These are phyloP conservation scores for Aureoboletus auriporus DNA, from an alignment of 768 basidiomycete species.

Conservation along the genomic window DNA sequence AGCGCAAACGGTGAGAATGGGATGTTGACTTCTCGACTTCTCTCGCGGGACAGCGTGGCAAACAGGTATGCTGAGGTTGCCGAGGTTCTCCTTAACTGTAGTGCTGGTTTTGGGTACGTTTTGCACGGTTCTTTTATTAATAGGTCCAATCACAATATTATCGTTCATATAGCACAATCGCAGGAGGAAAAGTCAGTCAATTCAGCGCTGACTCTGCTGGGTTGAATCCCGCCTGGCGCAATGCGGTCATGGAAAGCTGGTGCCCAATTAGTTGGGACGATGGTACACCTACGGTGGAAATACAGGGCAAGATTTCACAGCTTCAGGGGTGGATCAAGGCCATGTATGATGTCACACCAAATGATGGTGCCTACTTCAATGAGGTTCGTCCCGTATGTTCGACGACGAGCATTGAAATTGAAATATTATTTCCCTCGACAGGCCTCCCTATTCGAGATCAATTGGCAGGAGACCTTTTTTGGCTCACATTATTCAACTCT, in stretches of 20 bases:
- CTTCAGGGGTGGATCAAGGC: slow-evolving; percentile 6
- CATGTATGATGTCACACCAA: too few species aligned
- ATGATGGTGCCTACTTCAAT: too few species aligned
- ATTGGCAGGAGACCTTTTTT: too few species aligned
- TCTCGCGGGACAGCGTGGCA: slow-evolving; percentile 27
- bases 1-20: not conserved
- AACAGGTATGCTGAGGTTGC: slow-evolving; percentile 22
- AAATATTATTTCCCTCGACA: too few species aligned
- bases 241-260: slow-evolving; percentile 24
- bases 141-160: too few species aligned
- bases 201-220: slow-evolving; percentile 36
- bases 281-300: slow-evolving; percentile 9
- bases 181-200: slow-evolving; percentile 40
- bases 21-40: slow-evolving; percentile 24
- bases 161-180: slow-evolving; percentile 33
- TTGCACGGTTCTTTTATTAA: too few species aligned
- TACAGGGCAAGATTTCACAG: slow-evolving; percentile 9
- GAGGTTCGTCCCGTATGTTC: too few species aligned
- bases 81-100: slow-evolving; percentile 10
- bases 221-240: slow-evolving; percentile 47
- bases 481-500: too few species aligned
- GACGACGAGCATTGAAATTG: too few species aligned
- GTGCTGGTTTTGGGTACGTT: slow-evolving; percentile 3
- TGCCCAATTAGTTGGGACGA: slow-evolving; percentile 17
- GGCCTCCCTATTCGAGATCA: too few species aligned